phyloP scores from a whole-genome alignment of 805 yeast species.

The Grigorovia jiainica region DNA sequence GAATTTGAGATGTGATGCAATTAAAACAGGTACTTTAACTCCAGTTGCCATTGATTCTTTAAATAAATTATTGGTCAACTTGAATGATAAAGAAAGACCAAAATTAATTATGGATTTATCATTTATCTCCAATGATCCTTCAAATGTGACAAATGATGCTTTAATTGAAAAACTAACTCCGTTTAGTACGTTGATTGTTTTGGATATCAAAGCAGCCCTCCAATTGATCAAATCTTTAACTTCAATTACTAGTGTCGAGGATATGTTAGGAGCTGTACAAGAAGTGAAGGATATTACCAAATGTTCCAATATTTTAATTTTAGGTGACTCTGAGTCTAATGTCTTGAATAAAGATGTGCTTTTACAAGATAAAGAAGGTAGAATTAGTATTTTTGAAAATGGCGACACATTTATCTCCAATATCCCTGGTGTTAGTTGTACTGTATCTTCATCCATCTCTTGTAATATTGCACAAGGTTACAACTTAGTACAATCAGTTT shows the following conservation, averaged over 20 bases:
- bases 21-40: constrained; percentile 76
- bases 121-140: constrained; percentile 74
- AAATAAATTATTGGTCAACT: constrained; percentile 26
- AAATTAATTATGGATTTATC: constrained; percentile 71
- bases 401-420: constrained; percentile 37
- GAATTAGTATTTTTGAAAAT: constrained; percentile 38
- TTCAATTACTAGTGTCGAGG: constrained; percentile 31
- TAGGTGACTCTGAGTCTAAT: constrained; percentile 39
- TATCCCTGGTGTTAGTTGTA: constrained; percentile 89
- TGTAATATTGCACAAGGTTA: constrained; percentile 57
- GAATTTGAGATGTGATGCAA: constrained; percentile 55
- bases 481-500: constrained; percentile 40
- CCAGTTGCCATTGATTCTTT: constrained; percentile 43
- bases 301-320: constrained; percentile 50
- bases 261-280: constrained; percentile 32
- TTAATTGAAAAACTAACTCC: constrained; percentile 38
- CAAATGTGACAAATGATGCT: constrained; percentile 37
- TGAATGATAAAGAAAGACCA: constrained; percentile 21
- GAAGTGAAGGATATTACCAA: constrained; percentile 31
- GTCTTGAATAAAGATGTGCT: constrained; percentile 44
- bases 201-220: constrained; percentile 63
- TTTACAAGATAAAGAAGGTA: constrained; percentile 33
- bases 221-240: constrained; percentile 23
- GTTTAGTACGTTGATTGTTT: constrained; percentile 56
- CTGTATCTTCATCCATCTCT: constrained; percentile 72